These are phyloP conservation scores for Fagus crenata DNA, from an alignment of 306 rosid species.

Conservation along the genomic window DNA sequence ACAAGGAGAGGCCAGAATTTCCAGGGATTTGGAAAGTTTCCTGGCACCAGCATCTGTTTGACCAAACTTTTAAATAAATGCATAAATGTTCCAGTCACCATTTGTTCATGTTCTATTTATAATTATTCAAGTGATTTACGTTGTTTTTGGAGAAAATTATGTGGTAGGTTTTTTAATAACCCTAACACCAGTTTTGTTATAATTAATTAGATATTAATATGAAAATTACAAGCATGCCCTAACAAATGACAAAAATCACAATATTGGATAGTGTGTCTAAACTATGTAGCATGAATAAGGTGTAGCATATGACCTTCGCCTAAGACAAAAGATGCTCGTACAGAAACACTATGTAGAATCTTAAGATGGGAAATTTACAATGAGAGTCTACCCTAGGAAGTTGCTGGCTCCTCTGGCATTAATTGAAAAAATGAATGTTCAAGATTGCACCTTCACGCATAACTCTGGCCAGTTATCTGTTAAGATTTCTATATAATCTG, in stretches of 20 bases:
- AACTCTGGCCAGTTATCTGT: background rate
- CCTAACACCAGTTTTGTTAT: no score
- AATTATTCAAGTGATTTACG: background rate
- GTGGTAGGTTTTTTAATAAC: no score
- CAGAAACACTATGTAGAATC: background rate
- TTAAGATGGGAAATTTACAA: background rate
- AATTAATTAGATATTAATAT: no score
- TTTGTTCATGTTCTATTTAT: background rate
- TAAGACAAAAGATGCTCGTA: no score
- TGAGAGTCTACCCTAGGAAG: background rate
- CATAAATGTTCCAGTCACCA: background rate
- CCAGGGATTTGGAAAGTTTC: background rate
- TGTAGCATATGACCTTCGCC: no score
- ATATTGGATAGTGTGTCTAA: no score
- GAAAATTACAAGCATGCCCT: no score
- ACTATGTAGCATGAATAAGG: no score
- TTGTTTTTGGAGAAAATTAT: no score
- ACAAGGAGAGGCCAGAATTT: background rate
- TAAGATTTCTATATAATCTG: background rate
- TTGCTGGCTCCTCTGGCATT: background rate
- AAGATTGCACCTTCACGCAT: background rate
- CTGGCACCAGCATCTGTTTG: background rate
- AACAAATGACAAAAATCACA: no score
- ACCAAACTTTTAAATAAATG: background rate
- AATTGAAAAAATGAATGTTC: background rate